Evolutionary conservation across 2,329 filamentous ascomycete genomes (phyloP).

Genomic region (Verticillium longisporum): DNA sequence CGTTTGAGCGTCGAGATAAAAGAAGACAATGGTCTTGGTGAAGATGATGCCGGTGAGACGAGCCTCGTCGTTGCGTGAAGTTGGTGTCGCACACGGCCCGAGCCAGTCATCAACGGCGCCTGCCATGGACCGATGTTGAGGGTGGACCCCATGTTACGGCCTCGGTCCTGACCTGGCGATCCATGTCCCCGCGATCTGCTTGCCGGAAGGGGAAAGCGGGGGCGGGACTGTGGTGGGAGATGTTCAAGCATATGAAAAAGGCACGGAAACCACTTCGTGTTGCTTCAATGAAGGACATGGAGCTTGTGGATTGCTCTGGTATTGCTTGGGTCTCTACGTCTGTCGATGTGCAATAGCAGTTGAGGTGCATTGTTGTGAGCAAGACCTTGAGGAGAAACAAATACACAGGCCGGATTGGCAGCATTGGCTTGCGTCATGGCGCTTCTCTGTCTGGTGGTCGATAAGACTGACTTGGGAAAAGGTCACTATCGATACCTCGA

Average conservation of each 20-base stretch:
- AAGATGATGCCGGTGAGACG: background rate
- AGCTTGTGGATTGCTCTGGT: too few species aligned
- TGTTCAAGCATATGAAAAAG: background rate
- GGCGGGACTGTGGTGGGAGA: background rate
- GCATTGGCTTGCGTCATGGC: too few species aligned
- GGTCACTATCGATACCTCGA: too few species aligned
- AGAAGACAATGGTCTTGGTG: background rate
- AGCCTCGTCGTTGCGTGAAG: background rate
- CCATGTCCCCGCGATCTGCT: background rate
- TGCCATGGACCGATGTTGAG: background rate
- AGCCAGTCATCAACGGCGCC: background rate
- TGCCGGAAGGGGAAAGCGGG: background rate
- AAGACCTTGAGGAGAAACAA: too few species aligned
- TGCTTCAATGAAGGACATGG: too few species aligned
- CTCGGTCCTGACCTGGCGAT: background rate
- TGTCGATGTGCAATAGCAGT: too few species aligned
- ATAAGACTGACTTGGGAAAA: too few species aligned
- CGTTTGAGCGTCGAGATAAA: background rate
- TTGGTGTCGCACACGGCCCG: background rate
- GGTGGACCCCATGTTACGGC: background rate
- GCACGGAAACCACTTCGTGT: too few species aligned
- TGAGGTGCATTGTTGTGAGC: too few species aligned
- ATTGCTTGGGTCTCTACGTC: too few species aligned
- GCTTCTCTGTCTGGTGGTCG: too few species aligned
- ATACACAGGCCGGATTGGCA: too few species aligned